A percentile compares a stretch with the other conserved stretches of the same genome.
Evolutionary conservation across 305 asterid species (phyloP).

Genomic region (Plantago lanceolata): DNA sequence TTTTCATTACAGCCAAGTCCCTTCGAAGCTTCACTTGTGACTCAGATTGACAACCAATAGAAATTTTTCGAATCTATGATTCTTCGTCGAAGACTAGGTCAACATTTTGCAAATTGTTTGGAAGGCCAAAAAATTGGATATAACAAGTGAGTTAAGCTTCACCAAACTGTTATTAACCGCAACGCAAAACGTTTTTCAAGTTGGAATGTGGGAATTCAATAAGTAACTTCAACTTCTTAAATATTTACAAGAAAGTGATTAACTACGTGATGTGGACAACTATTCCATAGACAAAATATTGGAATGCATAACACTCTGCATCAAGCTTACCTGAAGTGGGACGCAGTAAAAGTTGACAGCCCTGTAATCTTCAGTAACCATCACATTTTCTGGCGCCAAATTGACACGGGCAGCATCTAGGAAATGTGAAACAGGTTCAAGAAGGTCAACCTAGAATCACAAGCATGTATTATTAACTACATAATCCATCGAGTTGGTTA

Average conservation of each 20-base stretch:
- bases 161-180: not conserved
- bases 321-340: constrained; percentile 73
- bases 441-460: constrained; percentile 78
- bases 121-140: too few relatives aligned
- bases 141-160: too few relatives aligned
- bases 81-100: too few relatives aligned
- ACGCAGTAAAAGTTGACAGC: constrained; percentile 75
- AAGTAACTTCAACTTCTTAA: not conserved
- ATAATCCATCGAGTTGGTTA: not conserved
- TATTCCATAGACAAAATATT: constrained; percentile 1
- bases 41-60: too few relatives aligned
- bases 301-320: not conserved
- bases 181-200: not conserved
- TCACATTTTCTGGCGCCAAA: constrained; percentile 63
- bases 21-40: too few relatives aligned
- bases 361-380: constrained; percentile 54
- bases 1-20: too few relatives aligned
- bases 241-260: constrained; percentile 3
- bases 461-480: constrained; percentile 20
- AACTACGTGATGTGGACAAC: constrained; percentile 4
- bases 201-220: not conserved
- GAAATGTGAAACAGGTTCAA: constrained; percentile 90
- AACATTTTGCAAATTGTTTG: too few relatives aligned
- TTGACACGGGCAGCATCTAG: constrained; percentile 72
- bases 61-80: too few relatives aligned